Percentiles rank a stretch among this genome's conserved stretches.
Evolutionary conservation across 805 yeast genomes (phyloP).

Genomic region (Debaryomyces hansenii): DNA sequence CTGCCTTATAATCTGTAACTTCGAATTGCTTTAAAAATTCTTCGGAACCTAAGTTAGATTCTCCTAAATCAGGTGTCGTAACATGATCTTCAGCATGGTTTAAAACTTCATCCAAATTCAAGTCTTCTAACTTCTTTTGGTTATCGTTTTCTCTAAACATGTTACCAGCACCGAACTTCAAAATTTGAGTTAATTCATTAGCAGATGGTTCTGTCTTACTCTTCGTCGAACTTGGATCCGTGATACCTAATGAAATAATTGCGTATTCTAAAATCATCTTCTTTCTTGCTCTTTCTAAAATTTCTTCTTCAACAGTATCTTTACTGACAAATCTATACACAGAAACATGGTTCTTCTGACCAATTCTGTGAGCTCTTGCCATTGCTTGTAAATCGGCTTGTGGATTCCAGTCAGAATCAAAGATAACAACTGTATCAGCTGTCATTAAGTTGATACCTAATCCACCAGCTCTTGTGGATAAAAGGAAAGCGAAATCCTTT

Average conservation of each 20-base stretch:
- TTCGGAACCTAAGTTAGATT: conserved; percentile 97
- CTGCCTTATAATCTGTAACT: conserved; percentile 98
- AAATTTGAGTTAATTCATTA: conserved; percentile 85
- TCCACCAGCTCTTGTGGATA: conserved; percentile 98
- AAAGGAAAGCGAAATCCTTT: conserved; percentile 83
- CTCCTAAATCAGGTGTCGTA: conserved; percentile 95
- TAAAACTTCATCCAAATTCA: conserved; percentile 93
- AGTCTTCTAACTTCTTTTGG: conserved; percentile 91
- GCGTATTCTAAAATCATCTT: conserved; percentile 99
- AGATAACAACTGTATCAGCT: conserved; percentile 96
- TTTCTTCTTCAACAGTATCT: conserved; percentile 97
- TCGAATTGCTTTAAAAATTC: conserved; percentile 96
- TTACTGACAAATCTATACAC: conserved; percentile 97
- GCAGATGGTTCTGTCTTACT: conserved; percentile 70
- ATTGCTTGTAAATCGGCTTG: conserved; percentile 99
- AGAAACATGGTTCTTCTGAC: conserved; percentile 98
- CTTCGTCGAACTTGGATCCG: conserved; percentile 63
- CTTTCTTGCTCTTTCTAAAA: conserved; percentile 92
- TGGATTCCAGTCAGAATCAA: conserved; percentile 99
- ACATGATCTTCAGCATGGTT: conserved; percentile 97
- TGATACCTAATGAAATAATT: conserved; percentile 91
- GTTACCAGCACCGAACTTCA: conserved; percentile 97
- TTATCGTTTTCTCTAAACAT: conserved; percentile 96
- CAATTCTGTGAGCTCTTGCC: conserved; percentile 99
- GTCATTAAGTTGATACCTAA: conserved; percentile 98